Base-by-base conservation (phyloP, 2,329 filamentous ascomycete genomes). In the Paecilomyces dactylethromorphus region DNA sequence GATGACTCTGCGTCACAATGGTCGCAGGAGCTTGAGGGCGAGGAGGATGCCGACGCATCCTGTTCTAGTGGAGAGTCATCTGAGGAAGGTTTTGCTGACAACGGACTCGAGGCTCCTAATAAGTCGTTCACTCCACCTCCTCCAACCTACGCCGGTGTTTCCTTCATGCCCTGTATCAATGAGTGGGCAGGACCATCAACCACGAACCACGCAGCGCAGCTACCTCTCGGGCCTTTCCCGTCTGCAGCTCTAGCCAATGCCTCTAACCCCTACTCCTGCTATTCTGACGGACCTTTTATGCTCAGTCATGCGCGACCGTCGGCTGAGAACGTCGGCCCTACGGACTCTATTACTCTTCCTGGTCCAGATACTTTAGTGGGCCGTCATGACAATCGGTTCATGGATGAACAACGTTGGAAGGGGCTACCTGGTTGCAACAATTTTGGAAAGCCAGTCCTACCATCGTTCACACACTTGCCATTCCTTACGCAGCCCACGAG, bases 271-370 rank as follows among this genome's bases (percentile, higher is more conserved):
- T 51, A 55, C 45, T 39, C 53, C 15, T 18, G 52, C 39, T 53
- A 56, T 21, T 12, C 29, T 52, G 31, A 39, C 54, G 32, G 56
- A 53, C 31, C 58, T 56, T 24, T 61, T 50, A 26, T 57, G 56
- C 18, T 53, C 58, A 12, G 32, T 29, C 22, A 39, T 10, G 22
- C 45, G 39, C 33, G 49, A 29, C 1, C 24, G 15, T 18, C 32
- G 21, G 13, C 24, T 15, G 18, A 22, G 45, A 18, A 21, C 7
- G 49, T 21, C 18, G 26, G 18, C 33, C 18, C 35, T 18, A 31
- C 18, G 29, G 29, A 13, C 22, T 24, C 15, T 6, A 15, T 24
- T 10, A 35, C 13, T 21, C 51, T 45, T 10, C 35, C 24, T 13
- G 50, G 50, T 6, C 50, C 50, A 24, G 18, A 18, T 24, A 52